A percentile compares a stretch with the other conserved stretches of the same genome.
Conservation (phyloP, 176 grass and related monocot genomes). For the Ananas comosus region DNA sequence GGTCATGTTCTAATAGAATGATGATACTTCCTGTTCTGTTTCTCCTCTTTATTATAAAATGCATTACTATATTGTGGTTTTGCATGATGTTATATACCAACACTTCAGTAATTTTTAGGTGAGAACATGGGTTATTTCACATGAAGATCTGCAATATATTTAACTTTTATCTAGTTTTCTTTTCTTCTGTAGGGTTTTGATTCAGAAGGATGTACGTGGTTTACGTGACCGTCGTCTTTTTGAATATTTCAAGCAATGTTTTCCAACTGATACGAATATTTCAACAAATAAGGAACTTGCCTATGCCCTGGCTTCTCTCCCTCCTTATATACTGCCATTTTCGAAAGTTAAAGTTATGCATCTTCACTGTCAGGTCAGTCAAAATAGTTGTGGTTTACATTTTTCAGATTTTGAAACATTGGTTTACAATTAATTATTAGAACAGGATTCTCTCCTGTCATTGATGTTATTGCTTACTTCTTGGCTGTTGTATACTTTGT, state of each 20-base stretch:
- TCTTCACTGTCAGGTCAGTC: slow-evolving; percentile 67
- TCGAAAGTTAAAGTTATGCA: slow-evolving; percentile 63
- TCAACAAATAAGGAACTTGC: slow-evolving; percentile 88
- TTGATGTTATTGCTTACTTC: neutral
- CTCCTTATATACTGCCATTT: slow-evolving; percentile 71
- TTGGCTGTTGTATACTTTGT: neutral
- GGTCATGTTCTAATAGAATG: too few species aligned
- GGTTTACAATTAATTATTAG: neutral
- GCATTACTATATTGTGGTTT: too few species aligned
- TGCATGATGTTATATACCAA: too few species aligned
- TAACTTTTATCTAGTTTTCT: too few species aligned
- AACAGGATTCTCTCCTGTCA: too few species aligned
- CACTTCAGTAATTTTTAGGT: too few species aligned
- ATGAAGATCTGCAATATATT: too few species aligned
- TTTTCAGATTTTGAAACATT: slow-evolving; percentile 2
- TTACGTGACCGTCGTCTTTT: slow-evolving; percentile 46
- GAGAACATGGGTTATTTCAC: too few species aligned
- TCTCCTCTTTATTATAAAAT: too few species aligned
- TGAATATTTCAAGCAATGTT: slow-evolving; percentile 87
- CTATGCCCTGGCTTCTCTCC: slow-evolving; percentile 66
- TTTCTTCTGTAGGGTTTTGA: slow-evolving; percentile 36
- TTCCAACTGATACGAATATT: slow-evolving; percentile 48
- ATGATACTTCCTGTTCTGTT: too few species aligned
- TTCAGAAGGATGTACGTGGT: slow-evolving; percentile 47
- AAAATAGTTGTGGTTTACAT: slow-evolving; percentile 5